Evolutionary conservation across 2,329 filamentous ascomycete genomes (phyloP).

Genomic region (Calonectria crousiana): DNA sequence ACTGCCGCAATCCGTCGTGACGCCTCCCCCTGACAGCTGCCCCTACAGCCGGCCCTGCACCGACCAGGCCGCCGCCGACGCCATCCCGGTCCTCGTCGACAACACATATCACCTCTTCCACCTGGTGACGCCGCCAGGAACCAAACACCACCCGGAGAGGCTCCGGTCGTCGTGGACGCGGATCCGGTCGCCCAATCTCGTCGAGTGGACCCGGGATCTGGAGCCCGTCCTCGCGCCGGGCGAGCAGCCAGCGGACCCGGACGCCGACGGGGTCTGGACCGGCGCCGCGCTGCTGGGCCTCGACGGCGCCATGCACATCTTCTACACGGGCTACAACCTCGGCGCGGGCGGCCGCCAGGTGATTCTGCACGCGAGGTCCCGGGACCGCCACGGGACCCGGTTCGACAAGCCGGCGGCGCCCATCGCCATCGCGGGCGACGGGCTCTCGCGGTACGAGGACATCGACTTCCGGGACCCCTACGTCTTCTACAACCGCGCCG

Average conservation of each 20-base stretch:
- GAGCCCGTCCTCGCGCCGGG: conserved; percentile 41
- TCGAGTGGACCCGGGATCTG: conserved; percentile 47
- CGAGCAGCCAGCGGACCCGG: conserved; percentile 34
- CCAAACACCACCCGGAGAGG: conserved; percentile 49
- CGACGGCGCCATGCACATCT: conserved; percentile 50
- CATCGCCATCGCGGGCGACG: conserved; percentile 36
- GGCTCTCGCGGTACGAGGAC: conserved; percentile 44
- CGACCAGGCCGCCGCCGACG: conserved; percentile 49
- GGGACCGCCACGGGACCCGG: conserved; percentile 42
- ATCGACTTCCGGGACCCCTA: conserved; percentile 53
- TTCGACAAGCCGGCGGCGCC: conserved; percentile 43
- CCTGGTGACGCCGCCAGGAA: conserved; percentile 47
- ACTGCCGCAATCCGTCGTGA: conserved; percentile 25
- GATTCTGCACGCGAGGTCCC: conserved; percentile 45
- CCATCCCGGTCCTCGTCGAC: conserved; percentile 51
- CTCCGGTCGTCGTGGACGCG: conserved; percentile 50
- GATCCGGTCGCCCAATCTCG: conserved; percentile 44
- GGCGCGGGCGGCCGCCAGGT: conserved; percentile 47
- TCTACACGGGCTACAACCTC: conserved; percentile 53
- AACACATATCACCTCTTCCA: conserved; percentile 53
- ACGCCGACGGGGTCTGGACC: conserved; percentile 51
- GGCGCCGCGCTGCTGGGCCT: conserved; percentile 48
- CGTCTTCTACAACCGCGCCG: conserved; percentile 48
- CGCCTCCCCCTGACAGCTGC: conserved; percentile 43
- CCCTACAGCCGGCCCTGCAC: conserved; percentile 45